Percentiles rank a stretch among this genome's conserved stretches.
Evolutionary conservation across 306 rosid genomes (phyloP).

Genomic region (Erythrophleum fordii): DNA sequence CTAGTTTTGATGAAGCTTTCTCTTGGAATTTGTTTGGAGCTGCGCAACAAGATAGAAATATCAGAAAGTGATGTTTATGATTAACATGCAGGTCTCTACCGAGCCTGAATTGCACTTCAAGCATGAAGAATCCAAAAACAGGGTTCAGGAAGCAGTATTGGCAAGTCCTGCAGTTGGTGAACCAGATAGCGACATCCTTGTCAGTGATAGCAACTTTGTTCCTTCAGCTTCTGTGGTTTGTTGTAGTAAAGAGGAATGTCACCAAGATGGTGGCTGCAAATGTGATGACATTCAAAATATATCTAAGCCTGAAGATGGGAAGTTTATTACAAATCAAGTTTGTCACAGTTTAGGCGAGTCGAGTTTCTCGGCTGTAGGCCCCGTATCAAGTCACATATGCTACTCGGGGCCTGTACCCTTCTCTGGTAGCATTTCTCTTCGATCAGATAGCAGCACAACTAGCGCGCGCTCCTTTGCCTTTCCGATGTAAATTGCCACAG

Average conservation of each 20-base stretch:
- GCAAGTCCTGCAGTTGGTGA: slow-evolving; percentile 39
- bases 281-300: slow-evolving; percentile 37
- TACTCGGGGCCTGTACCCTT: slow-evolving; percentile 69
- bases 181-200: slow-evolving; percentile 25
- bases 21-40: neutral
- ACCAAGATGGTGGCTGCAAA: slow-evolving; percentile 32
- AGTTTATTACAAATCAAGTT: slow-evolving; percentile 37
- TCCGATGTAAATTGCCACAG: slow-evolving; percentile 61
- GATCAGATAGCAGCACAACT: slow-evolving; percentile 94
- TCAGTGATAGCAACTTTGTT: slow-evolving; percentile 33
- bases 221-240: slow-evolving; percentile 43
- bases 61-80: slow-evolving; percentile 22
- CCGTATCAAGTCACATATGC: slow-evolving; percentile 51
- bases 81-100: slow-evolving; percentile 49
- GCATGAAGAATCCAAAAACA: slow-evolving; percentile 33
- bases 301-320: slow-evolving; percentile 30
- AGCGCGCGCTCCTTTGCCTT: slow-evolving; percentile 97
- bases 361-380: slow-evolving; percentile 62
- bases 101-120: slow-evolving; percentile 35
- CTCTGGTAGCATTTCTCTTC: slow-evolving; percentile 84
- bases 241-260: slow-evolving; percentile 45
- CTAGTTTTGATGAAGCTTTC: neutral
- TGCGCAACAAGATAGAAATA: neutral
- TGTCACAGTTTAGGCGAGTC: slow-evolving; percentile 51
- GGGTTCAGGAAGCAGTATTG: slow-evolving; percentile 35